Percentiles rank a stretch among this genome's conserved stretches.
Conservation (phyloP, 352 stramenopile species). For the Thalassiosira pacifica region DNA sequence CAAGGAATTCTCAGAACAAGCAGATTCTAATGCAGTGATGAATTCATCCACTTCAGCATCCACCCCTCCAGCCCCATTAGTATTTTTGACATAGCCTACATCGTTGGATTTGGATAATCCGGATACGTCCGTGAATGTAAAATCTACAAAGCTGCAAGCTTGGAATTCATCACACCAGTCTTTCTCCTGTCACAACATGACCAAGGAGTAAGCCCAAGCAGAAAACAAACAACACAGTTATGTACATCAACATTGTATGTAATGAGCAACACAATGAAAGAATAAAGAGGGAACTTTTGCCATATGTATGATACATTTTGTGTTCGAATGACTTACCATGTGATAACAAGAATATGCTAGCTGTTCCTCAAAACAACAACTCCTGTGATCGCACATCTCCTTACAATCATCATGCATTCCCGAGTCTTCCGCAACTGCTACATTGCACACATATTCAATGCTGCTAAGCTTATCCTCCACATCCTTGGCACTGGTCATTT, state of each 20-base stretch:
- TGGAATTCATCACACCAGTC: conserved; percentile 53
- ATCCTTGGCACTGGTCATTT: neutral
- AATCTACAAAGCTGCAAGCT: conserved; percentile 22
- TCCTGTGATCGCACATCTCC: conserved; percentile 18
- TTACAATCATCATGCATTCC: conserved; percentile 20
- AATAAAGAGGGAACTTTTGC: too few species aligned
- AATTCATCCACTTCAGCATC: conserved; percentile 37
- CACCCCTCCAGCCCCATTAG: conserved; percentile 1
- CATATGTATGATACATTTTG: too few species aligned
- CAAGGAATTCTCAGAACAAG: conserved; percentile 33
- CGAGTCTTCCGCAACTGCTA: neutral
- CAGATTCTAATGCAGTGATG: conserved; percentile 11
- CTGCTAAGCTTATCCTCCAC: conserved; percentile 24
- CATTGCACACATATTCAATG: conserved; percentile 29
- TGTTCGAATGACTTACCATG: conserved; percentile 22
- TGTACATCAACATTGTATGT: neutral
- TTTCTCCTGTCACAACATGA: conserved; percentile 35
- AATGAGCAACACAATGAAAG: neutral
- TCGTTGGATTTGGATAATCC: too few species aligned
- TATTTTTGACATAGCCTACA: neutral
- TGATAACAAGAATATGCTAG: conserved; percentile 42
- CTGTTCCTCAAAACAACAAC: conserved; percentile 41
- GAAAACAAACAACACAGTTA: neutral
- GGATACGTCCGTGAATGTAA: too few species aligned
- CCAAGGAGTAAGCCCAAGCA: neutral